Conservation (phyloP, 129 eudicot species). For the Lonicera japonica region DNA sequence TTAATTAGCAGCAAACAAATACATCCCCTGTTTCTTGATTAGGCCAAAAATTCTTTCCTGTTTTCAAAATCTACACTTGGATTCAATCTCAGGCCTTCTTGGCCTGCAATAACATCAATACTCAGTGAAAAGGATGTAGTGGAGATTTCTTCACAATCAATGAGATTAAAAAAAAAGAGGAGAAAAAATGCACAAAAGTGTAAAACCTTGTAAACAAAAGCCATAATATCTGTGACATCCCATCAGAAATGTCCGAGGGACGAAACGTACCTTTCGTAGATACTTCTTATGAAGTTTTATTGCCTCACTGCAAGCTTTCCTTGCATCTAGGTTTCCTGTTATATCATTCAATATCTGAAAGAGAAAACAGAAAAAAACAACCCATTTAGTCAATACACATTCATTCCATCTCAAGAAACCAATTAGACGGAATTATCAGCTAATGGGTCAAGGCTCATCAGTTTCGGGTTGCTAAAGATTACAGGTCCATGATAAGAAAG, state of each 20-base stretch:
- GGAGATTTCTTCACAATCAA: too few relatives aligned
- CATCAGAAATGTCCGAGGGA: too few relatives aligned
- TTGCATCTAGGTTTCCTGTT: conserved; percentile 78
- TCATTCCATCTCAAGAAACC: background rate
- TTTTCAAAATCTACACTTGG: background rate
- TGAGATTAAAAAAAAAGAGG: too few relatives aligned
- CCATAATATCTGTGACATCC: too few relatives aligned
- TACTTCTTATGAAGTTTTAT: conserved; percentile 89
- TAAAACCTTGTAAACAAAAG: too few relatives aligned
- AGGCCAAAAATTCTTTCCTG: background rate
- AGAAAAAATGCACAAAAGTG: too few relatives aligned
- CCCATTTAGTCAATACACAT: background rate
- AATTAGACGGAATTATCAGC: too few relatives aligned
- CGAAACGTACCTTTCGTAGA: conserved; percentile 45
- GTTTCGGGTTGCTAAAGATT: too few relatives aligned
- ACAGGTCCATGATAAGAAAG: too few relatives aligned
- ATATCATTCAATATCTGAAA: conserved; percentile 79
- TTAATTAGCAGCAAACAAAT: background rate
- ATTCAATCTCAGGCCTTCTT: conserved; percentile 14
- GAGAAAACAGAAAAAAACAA: background rate
- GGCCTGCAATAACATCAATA: background rate
- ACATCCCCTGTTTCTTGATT: background rate
- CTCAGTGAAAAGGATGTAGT: too few relatives aligned
- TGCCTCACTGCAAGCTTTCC: conserved; percentile 72
- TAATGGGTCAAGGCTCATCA: too few relatives aligned